Conservation (phyloP, 2,329 filamentous ascomycete genomes). For the Penicillium sp. region DNA sequence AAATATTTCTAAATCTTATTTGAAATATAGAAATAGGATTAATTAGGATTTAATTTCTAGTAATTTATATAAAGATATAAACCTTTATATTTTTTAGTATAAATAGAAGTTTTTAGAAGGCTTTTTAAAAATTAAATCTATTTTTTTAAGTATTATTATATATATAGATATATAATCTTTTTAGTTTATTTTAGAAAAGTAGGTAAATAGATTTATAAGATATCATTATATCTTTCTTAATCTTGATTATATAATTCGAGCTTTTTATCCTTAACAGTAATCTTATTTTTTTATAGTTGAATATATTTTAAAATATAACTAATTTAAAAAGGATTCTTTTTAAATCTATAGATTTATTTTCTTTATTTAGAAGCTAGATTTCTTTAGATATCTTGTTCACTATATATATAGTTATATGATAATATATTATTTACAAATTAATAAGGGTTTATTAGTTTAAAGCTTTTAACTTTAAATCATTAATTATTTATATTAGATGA, state of each 20-base stretch:
- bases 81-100: neutral
- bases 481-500: too few species aligned
- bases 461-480: too few species aligned
- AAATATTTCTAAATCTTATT: conserved; percentile 2
- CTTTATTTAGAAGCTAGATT: neutral
- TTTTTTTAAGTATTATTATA: neutral
- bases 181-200: neutral
- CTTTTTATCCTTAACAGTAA: neutral
- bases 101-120: neutral
- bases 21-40: too few species aligned
- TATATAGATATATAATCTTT: neutral
- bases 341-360: too few species aligned
- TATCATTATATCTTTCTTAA: neutral
- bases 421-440: too few species aligned
- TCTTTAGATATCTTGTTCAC: too few species aligned
- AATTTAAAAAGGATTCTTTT: too few species aligned
- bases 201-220: neutral
- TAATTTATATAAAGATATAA: conserved; percentile 1
- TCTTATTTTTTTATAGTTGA: neutral
- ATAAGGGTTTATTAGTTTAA: too few species aligned
- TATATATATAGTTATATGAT: too few species aligned
- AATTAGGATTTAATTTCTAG: neutral
- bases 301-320: neutral
- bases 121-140: neutral
- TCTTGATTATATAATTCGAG: neutral